These are phyloP conservation scores for Phlyctochytrium planicorne DNA, from an alignment of 192 early-diverging fungal genomes.

Conservation along the genomic window DNA sequence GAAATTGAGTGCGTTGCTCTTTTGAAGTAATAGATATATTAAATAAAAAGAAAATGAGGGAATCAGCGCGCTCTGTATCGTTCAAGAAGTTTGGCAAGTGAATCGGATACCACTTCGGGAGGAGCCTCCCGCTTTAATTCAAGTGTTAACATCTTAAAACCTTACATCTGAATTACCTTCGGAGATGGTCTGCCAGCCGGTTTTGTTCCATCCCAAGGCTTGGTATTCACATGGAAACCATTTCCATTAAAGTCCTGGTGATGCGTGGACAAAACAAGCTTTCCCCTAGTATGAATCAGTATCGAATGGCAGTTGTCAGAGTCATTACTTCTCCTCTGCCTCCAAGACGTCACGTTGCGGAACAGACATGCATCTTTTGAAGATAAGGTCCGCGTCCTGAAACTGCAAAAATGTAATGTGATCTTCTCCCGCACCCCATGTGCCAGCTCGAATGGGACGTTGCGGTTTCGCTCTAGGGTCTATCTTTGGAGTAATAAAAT, in stretches of 20 bases:
- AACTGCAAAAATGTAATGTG: constrained; percentile 23
- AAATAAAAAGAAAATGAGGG: background rate
- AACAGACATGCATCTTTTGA: too few species aligned
- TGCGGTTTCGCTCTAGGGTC: constrained; percentile 26
- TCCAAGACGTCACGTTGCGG: too few species aligned
- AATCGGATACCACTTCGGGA: background rate
- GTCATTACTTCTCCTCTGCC: too few species aligned
- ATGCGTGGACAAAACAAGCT: constrained; percentile 7
- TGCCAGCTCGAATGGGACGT: constrained; percentile 14
- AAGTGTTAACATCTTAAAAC: too few species aligned
- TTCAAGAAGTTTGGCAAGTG: background rate
- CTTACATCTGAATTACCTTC: too few species aligned
- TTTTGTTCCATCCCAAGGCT: background rate
- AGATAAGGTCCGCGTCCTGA: constrained; percentile 5
- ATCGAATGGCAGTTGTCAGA: too few species aligned
- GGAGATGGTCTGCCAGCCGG: background rate
- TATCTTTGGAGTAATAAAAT: constrained; percentile 11
- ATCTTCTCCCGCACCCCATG: constrained; percentile 21
- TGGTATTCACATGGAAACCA: constrained; percentile 2
- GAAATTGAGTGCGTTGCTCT: constrained; percentile 91
- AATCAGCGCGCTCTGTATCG: background rate
- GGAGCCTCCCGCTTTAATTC: background rate
- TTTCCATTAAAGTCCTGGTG: constrained; percentile 22
- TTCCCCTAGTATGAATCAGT: background rate
- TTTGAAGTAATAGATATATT: too few species aligned